Base-by-base conservation (phyloP, 192 early-diverging fungal species). In the Lunasporangiospora selenospora region DNA sequence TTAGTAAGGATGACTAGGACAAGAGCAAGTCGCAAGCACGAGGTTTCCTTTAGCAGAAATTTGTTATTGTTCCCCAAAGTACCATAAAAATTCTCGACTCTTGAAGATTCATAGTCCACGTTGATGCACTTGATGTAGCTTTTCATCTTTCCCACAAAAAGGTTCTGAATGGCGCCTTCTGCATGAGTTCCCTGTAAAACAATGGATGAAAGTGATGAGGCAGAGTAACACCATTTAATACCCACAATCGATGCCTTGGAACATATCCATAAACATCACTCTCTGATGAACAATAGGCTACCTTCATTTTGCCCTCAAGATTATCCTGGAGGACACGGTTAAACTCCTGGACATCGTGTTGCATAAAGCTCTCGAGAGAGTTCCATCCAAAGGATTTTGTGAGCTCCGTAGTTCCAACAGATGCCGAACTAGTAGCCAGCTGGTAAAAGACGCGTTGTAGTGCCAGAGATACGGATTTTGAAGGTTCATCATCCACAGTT, bases 301-400 rank as follows among this genome's bases (percentile, higher is more conserved):
- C 90, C 87, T 96, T 93, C 95, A 98, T 98, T 78, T 96, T 95
- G 23, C 73, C 85, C 79, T 96, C 96, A 30, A 98, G 77, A 76
- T 93, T 95, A 75, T 98, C 95, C 76, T 95, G 93, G 38, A 98
- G 77, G 9, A 96, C 91, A 45, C 96, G 86, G 76, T 94, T 94
- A 65, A 98, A 94, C 77, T 96, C 95, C 71, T 96, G 93, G 18
- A 97, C 90, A 73, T 98, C 96, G 71, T 98, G 96, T 77, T 98
- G 95, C 83, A 86, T 88, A 56, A 96, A 98, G 18, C 91, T 86
- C 30, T 96, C 96, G 26, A 88, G 57, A 29, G 93, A 88, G 77
- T 95, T 90, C 96, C 96, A 98, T 12, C 96, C 96, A 86, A 98
- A 98, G 1, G 93, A 94, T 75, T 91, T 92, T 51, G 96, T 98